These are phyloP conservation scores for Rhodomyrtus psidioides DNA, from an alignment of 441 rosid species.

Conservation along the genomic window DNA sequence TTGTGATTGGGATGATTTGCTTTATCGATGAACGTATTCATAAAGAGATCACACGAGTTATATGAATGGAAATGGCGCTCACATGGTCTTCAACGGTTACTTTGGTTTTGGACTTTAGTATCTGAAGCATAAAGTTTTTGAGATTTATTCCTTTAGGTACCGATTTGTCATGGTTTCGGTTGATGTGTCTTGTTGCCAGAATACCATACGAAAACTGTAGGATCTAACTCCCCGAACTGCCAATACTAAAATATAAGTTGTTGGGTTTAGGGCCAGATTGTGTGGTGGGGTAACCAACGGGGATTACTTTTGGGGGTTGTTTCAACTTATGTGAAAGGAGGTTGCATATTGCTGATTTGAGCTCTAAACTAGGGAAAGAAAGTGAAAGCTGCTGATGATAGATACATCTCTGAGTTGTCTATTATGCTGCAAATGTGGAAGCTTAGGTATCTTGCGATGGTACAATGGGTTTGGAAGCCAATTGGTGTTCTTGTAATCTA, in stretches of 20 bases:
- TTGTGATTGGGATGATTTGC: neutral
- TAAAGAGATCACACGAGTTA: neutral
- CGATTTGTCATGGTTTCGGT: neutral
- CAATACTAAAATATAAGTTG: neutral
- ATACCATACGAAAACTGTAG: neutral
- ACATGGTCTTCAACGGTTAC: neutral
- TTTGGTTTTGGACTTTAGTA: neutral
- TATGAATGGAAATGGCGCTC: neutral
- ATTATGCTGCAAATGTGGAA: neutral
- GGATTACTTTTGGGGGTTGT: neutral
- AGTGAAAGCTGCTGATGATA: neutral
- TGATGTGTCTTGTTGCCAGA: neutral
- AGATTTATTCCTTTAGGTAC: neutral
- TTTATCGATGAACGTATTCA: neutral
- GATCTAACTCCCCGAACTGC: neutral
- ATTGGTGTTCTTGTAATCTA: neutral
- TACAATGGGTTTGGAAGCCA: neutral
- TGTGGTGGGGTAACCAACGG: neutral
- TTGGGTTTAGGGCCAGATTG: neutral
- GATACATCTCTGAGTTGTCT: neutral
- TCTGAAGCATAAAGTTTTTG: neutral
- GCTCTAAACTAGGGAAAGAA: neutral
- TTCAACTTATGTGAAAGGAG: neutral
- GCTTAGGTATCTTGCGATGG: neutral
- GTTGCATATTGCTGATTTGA: neutral